phyloP scores from a whole-genome alignment of 176 grass and related monocot genomes.

The Aechmea fasciata region DNA sequence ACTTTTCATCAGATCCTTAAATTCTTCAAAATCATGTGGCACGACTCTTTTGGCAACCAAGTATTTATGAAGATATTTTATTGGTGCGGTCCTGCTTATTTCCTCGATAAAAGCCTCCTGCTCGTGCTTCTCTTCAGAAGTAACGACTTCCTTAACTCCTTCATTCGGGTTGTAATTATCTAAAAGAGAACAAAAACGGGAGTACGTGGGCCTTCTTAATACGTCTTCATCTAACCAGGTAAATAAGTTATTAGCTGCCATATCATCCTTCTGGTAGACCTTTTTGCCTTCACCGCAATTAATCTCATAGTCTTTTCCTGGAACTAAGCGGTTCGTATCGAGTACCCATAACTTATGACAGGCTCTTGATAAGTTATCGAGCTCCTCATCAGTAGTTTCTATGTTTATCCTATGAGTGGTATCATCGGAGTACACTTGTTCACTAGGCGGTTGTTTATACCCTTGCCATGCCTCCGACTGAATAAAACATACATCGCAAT shows the following conservation, averaged over 20 bases:
- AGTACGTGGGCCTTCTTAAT: conserved; percentile 54
- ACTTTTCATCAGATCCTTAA: conserved; percentile 62
- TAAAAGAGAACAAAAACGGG: conserved; percentile 78
- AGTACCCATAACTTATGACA: conserved; percentile 75
- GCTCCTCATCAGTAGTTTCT: conserved; percentile 71
- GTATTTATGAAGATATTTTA: conserved; percentile 81
- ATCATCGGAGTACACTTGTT: conserved; percentile 74
- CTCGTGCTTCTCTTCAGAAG: conserved; percentile 80
- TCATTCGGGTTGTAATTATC: conserved; percentile 93
- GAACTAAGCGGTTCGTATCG: conserved; percentile 66
- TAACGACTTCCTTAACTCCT: conserved; percentile 73
- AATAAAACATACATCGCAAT: background rate
- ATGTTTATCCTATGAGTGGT: conserved; percentile 45
- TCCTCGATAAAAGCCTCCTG: conserved; percentile 90
- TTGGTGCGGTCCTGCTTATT: conserved; percentile 68
- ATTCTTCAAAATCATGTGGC: conserved; percentile 49
- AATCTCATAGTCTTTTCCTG: conserved; percentile 74
- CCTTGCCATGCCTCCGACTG: conserved; percentile 70
- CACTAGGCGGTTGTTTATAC: conserved; percentile 56
- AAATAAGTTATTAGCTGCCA: conserved; percentile 63
- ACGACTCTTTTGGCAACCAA: conserved; percentile 50
- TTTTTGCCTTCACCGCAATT: conserved; percentile 82
- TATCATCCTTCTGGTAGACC: conserved; percentile 80
- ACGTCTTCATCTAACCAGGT: conserved; percentile 48
- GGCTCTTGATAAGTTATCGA: conserved; percentile 62